phyloP scores from a whole-genome alignment of 805 yeast species.

The Starmera caribaea region DNA sequence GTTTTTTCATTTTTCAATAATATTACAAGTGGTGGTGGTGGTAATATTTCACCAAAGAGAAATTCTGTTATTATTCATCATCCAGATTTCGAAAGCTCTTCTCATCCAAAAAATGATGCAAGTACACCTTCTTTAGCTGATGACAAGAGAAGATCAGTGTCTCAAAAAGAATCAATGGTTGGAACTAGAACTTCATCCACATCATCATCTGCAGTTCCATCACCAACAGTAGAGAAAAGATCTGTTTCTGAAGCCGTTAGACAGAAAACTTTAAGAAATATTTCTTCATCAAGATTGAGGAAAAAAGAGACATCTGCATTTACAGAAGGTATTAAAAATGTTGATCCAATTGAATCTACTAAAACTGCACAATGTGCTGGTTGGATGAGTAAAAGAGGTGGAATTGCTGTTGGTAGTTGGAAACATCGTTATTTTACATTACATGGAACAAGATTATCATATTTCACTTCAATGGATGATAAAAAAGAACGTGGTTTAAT shows the following conservation, averaged over 20 bases:
- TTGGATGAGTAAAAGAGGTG: constrained; percentile 94
- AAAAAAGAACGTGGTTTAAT: constrained; percentile 83
- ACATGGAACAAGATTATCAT: constrained; percentile 89
- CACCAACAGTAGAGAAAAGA: constrained; percentile 23
- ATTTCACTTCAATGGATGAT: constrained; percentile 72
- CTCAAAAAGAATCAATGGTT: constrained; percentile 32
- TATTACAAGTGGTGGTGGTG: neutral
- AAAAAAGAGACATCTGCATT: constrained; percentile 72
- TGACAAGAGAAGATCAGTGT: constrained; percentile 39
- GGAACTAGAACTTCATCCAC: constrained; percentile 12
- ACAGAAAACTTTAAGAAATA: constrained; percentile 41
- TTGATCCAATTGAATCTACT: constrained; percentile 71
- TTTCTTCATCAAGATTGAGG: constrained; percentile 38
- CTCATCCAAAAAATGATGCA: constrained; percentile 2
- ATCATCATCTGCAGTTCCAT: constrained; percentile 8
- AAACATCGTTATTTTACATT: constrained; percentile 73
- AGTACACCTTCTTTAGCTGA: constrained; percentile 1
- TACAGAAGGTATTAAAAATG: constrained; percentile 75
- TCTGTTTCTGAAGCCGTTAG: constrained; percentile 41
- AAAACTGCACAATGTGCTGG: constrained; percentile 74
- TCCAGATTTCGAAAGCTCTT: constrained; percentile 1
- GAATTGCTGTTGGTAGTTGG: constrained; percentile 83
- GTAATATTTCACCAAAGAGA: constrained; percentile 2
- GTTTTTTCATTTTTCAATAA: too few species aligned
- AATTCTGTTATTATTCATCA: neutral